A percentile compares a stretch with the other conserved stretches of the same genome.
Evolutionary conservation across 2,329 filamentous ascomycete genomes (phyloP).

Genomic region (Stachybotrys chartarum): DNA sequence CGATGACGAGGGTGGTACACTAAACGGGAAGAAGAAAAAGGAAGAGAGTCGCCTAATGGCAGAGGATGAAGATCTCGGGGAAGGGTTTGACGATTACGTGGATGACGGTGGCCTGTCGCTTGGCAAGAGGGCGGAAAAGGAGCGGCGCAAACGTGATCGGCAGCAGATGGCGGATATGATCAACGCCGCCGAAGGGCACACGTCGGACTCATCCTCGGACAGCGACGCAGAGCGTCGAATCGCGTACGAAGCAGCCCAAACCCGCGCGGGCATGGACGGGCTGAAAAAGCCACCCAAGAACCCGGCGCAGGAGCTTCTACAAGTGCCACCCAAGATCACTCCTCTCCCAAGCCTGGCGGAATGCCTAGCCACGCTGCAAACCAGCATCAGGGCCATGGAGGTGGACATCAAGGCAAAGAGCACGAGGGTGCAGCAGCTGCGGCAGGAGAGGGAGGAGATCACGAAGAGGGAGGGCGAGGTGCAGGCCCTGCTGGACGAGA

Average conservation of each 20-base stretch:
- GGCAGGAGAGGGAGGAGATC: slow-evolving; percentile 62
- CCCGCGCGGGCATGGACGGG: slow-evolving; percentile 77
- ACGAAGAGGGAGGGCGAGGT: slow-evolving; percentile 67
- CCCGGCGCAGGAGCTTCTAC: slow-evolving; percentile 32
- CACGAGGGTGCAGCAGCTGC: slow-evolving; percentile 57
- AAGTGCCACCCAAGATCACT: slow-evolving; percentile 66
- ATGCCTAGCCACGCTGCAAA: slow-evolving; percentile 57
- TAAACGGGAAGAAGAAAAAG: slow-evolving; percentile 49
- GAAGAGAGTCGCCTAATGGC: slow-evolving; percentile 67
- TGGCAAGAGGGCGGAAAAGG: slow-evolving; percentile 70
- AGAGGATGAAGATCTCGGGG: slow-evolving; percentile 87
- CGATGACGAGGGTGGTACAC: slow-evolving; percentile 27
- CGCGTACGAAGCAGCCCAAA: slow-evolving; percentile 84
- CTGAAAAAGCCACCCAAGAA: slow-evolving; percentile 38
- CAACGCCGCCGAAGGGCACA: slow-evolving; percentile 63
- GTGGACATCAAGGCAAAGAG: slow-evolving; percentile 52
- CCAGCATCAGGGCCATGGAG: slow-evolving; percentile 56
- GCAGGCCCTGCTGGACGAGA: slow-evolving; percentile 72
- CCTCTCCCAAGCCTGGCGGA: slow-evolving; percentile 68
- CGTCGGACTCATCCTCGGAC: slow-evolving; percentile 59
- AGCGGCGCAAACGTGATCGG: slow-evolving; percentile 57
- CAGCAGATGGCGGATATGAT: slow-evolving; percentile 81
- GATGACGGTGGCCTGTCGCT: slow-evolving; percentile 76
- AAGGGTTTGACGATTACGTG: slow-evolving; percentile 89
- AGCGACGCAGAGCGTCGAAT: slow-evolving; percentile 64